Evolutionary conservation across 1,284 basidiomycete species (phyloP), one percentile per base, ranked within the genome.

Genomic region (Anthracocystis panici-leucophaei): DNA sequence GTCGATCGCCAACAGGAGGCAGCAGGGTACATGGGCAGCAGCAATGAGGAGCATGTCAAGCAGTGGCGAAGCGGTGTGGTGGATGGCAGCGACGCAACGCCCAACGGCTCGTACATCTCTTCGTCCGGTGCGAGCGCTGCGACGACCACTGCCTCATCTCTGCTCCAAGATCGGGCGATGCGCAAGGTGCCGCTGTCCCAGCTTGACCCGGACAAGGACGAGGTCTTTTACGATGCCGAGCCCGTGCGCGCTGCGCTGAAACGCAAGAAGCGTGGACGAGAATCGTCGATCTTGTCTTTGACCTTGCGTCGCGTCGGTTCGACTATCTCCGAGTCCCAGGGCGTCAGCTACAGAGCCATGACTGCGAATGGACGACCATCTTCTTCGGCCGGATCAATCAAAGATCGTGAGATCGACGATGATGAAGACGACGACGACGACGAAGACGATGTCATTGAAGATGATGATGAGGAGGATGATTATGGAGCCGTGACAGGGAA

Each of bases 201-300:
- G 35, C 72, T 81, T 5, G 80, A 82, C 48, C 80, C 80, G 16
- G 80, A 82, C 29, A 59, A 31, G 12, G 80, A 82, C 53, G 77
- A 79, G 31, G 68, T 77, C 18, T 80, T 79, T 57, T 80, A 66
- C 53, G 65, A 77, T 40, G 74, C 80, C 6, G 79, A 82, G 56
- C 79, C 75, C 3, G 73, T 81, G 9, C 64, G 46, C 11, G 65
- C 67, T 7, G 55, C 67, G 20, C 65, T 81, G 53, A 82, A 82
- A 68, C 57, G 80, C 31, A 82, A 82, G 66, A 79, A 75, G 57
- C 67, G 78, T 3, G 76, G 60, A 18, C 61, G 74, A 33, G 81
- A 82, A 25, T 57, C 73, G 38, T 81, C 79, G 7, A 80, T 81
- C 38, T 68, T 82, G 9, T 78, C 80, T 3, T 35, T 82, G 46